Conservation (phyloP, 768 basidiomycete species). For the Galerina marginata region DNA sequence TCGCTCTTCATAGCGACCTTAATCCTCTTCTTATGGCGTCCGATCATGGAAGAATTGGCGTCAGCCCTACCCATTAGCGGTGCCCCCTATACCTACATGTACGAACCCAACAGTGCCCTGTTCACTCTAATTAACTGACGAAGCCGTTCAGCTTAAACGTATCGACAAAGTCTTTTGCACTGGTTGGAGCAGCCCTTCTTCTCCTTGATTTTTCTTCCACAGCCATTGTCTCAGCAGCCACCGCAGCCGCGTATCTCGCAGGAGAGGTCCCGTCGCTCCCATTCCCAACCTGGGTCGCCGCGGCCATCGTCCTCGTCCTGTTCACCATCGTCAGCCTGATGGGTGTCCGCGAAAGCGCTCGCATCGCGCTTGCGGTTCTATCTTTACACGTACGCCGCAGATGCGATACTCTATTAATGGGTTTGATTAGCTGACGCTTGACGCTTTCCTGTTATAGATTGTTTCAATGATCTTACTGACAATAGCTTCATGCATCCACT, state of each 20-base stretch:
- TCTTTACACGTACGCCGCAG: constrained; percentile 56
- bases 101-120: constrained; percentile 22
- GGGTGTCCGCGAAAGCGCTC: constrained; percentile 67
- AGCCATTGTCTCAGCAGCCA: constrained; percentile 74
- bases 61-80: constrained; percentile 73
- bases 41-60: constrained; percentile 75
- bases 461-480: constrained; percentile 61
- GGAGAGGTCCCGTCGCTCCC: constrained; percentile 62
- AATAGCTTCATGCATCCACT: constrained; percentile 53
- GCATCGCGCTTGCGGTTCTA: constrained; percentile 62
- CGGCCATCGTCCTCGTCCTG: constrained; percentile 56
- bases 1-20: constrained; percentile 67
- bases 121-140: neutral
- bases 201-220: constrained; percentile 77
- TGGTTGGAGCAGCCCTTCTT: constrained; percentile 68
- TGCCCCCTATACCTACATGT: constrained; percentile 76
- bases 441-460: constrained; percentile 40
- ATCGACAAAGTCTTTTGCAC: constrained; percentile 64
- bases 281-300: constrained; percentile 57
- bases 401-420: no score
- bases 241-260: constrained; percentile 68
- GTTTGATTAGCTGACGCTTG: neutral
- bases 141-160: constrained; percentile 55
- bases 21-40: constrained; percentile 72
- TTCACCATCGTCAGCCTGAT: constrained; percentile 61